Conservation (phyloP, 768 basidiomycete genomes). For the Psilocybe cyanescens region DNA sequence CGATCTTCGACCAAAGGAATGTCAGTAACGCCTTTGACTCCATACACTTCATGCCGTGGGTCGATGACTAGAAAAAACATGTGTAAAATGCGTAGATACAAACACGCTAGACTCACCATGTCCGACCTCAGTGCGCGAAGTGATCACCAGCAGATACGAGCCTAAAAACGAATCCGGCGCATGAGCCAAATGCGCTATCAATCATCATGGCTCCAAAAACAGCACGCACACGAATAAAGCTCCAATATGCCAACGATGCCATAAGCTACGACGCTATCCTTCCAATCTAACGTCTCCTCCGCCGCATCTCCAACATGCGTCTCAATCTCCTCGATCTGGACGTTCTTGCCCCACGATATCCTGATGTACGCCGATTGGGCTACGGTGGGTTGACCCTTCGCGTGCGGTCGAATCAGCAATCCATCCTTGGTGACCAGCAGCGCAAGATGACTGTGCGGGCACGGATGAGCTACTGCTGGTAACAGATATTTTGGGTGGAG, state of each 20-base stretch:
- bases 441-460: conserved; percentile 71
- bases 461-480: conserved; percentile 76
- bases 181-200: conserved; percentile 12
- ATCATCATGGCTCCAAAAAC: neutral
- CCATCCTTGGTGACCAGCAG: conserved; percentile 62
- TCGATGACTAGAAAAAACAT: conserved; percentile 60
- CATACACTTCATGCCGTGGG: conserved; percentile 61
- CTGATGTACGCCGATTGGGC: conserved; percentile 40
- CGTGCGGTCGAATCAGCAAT: conserved; percentile 67
- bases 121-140: conserved; percentile 64
- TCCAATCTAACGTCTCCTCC: conserved; percentile 48
- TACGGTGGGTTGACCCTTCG: conserved; percentile 10
- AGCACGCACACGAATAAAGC: conserved; percentile 65
- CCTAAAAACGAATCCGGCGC: conserved; percentile 39
- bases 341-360: conserved; percentile 59
- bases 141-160: conserved; percentile 78
- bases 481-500: conserved; percentile 69
- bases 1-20: conserved; percentile 74
- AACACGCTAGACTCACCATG: conserved; percentile 50
- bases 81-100: neutral
- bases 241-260: conserved; percentile 79
- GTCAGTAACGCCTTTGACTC: conserved; percentile 67
- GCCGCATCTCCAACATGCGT: conserved; percentile 31
- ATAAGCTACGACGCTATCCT: conserved; percentile 61
- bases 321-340: conserved; percentile 55